Evolutionary conservation across 2,329 filamentous ascomycete genomes (phyloP).

Genomic region (Colletotrichum gloeosporioides): DNA sequence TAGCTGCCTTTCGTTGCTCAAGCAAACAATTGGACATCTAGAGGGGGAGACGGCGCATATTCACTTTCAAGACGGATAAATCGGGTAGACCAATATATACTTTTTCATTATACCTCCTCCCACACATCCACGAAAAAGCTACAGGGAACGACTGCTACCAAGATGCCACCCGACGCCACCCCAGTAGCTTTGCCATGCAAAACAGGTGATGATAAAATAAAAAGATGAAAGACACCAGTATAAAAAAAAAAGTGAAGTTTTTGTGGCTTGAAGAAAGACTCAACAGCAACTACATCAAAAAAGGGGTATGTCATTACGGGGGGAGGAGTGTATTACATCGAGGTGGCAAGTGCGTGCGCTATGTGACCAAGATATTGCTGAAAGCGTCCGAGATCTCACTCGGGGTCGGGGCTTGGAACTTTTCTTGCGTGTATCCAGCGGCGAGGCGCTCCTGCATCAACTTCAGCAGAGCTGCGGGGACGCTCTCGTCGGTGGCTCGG

Average conservation of each 20-base stretch:
- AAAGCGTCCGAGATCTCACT: conserved; percentile 62
- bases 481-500: conserved; percentile 88
- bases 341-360: not conserved
- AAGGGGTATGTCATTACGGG: conserved; percentile 13
- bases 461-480: conserved; percentile 81
- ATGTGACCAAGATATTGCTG: conserved; percentile 58
- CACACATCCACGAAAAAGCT: not conserved
- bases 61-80: fast-evolving
- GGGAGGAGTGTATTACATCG: not conserved
- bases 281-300: not conserved
- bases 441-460: conserved; percentile 86
- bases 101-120: not conserved
- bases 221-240: not conserved
- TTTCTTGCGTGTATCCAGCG: conserved; percentile 52
- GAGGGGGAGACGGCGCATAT: fast-evolving
- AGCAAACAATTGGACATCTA: not conserved
- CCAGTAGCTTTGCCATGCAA: conserved; percentile 15
- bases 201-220: not conserved
- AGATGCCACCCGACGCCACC: conserved; percentile 16
- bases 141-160: conserved; percentile 7
- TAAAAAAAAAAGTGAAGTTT: not conserved
- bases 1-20: not conserved
- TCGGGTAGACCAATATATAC: not conserved
- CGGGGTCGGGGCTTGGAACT: conserved; percentile 44
- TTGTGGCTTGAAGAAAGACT: not conserved